Conservation (phyloP, 495 filamentous ascomycete genomes). For the Echria macrotheca region DNA sequence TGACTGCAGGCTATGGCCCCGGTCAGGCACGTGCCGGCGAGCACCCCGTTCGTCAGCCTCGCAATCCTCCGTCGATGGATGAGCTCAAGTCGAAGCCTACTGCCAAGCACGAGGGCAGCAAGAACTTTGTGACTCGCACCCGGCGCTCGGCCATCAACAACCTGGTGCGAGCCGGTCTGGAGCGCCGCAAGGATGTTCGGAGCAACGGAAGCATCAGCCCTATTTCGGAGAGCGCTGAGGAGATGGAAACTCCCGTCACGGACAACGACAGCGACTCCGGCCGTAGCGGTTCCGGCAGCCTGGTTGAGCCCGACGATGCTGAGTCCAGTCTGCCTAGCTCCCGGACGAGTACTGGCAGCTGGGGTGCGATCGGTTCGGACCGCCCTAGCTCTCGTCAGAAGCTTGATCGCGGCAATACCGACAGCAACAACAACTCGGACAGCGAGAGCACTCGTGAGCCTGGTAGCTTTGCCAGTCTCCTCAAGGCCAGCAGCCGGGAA, state of each 20-base stretch:
- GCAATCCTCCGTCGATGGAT: constrained; percentile 85
- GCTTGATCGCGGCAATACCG: constrained; percentile 53
- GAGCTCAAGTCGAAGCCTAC: constrained; percentile 89
- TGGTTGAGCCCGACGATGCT: constrained; percentile 62
- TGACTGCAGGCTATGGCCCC: constrained; percentile 79
- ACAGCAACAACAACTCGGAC: constrained; percentile 54
- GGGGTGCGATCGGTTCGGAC: constrained; percentile 80
- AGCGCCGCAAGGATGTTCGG: constrained; percentile 65
- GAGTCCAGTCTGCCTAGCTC: constrained; percentile 67
- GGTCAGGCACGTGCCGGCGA: constrained; percentile 90
- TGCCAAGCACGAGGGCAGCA: constrained; percentile 91
- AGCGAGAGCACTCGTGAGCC: constrained; percentile 26
- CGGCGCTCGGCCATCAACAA: constrained; percentile 88
- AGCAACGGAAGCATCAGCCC: constrained; percentile 79
- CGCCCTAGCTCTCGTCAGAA: constrained; percentile 55
- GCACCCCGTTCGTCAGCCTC: constrained; percentile 89
- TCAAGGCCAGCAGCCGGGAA: constrained; percentile 48
- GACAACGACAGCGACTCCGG: constrained; percentile 78
- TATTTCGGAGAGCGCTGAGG: constrained; percentile 74
- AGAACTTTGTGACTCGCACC: constrained; percentile 94
- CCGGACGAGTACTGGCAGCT: constrained; percentile 62
- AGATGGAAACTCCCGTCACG: constrained; percentile 58
- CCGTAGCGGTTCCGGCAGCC: constrained; percentile 71
- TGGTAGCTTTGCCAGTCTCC: constrained; percentile 52
- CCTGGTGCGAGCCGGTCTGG: constrained; percentile 82